phyloP scores from a whole-genome alignment of 371 early-diverging fungal species.

The Mortierella sp. region DNA sequence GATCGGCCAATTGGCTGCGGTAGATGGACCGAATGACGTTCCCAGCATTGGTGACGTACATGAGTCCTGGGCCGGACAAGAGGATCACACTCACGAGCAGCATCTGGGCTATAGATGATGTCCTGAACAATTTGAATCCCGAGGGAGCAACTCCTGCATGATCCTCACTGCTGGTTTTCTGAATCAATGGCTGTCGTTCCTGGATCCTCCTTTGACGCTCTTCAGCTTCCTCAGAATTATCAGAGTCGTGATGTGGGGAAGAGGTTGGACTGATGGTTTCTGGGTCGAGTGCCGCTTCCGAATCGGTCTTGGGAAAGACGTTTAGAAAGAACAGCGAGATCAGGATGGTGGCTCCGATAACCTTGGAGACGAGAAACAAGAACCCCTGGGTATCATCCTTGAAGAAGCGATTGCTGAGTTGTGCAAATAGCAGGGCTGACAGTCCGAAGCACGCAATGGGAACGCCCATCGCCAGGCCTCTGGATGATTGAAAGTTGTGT shows the following conservation, averaged over 20 bases:
- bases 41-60: slow-evolving; percentile 67
- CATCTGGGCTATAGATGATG: slow-evolving; percentile 35
- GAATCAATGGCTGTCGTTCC: slow-evolving; percentile 26
- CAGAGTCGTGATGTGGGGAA: not conserved
- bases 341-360: slow-evolving; percentile 51
- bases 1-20: slow-evolving; percentile 28
- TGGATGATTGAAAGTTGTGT: slow-evolving; percentile 63
- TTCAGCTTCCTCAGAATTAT: slow-evolving; percentile 8
- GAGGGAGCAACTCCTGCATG: slow-evolving; percentile 14
- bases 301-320: slow-evolving; percentile 15
- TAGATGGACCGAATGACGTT: slow-evolving; percentile 52
- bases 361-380: slow-evolving; percentile 53
- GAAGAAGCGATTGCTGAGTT: slow-evolving; percentile 63
- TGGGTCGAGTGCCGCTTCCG: not conserved
- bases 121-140: slow-evolving; percentile 50
- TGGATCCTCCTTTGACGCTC: slow-evolving; percentile 15
- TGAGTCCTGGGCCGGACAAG: slow-evolving; percentile 58
- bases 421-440: slow-evolving; percentile 75
- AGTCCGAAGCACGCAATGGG: slow-evolving; percentile 74
- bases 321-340: slow-evolving; percentile 37
- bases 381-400: slow-evolving; percentile 52
- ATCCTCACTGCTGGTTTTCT: too few species aligned
- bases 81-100: slow-evolving; percentile 38
- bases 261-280: slow-evolving; percentile 7
- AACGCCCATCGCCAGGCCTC: slow-evolving; percentile 73